phyloP scores from a whole-genome alignment of 345 rosid species.

The Eucalyptus regnans region DNA sequence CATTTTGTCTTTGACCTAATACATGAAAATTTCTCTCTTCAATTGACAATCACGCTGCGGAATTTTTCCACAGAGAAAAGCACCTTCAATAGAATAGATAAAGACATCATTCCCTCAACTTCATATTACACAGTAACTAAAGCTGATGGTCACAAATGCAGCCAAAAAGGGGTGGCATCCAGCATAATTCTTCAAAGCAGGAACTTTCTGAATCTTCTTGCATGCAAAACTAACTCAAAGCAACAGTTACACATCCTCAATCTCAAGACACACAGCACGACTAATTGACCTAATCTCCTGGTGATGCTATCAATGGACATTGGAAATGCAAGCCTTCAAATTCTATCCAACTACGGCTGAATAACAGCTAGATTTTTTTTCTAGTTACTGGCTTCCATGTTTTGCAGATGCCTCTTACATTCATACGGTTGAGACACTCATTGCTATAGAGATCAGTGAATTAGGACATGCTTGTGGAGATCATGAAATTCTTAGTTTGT shows the following conservation, averaged over 20 bases:
- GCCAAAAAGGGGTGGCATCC: neutral
- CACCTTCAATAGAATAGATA: neutral
- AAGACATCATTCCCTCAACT: neutral
- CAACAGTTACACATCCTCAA: too few species aligned
- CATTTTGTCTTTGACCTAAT: neutral
- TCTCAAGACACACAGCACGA: neutral
- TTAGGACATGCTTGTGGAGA: too few species aligned
- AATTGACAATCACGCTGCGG: neutral
- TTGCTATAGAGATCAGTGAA: too few species aligned
- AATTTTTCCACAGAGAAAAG: neutral
- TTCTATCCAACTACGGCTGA: too few species aligned
- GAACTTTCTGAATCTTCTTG: neutral
- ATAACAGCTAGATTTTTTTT: too few species aligned
- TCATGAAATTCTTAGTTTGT: too few species aligned
- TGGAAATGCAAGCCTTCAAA: neutral
- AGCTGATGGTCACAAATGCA: neutral
- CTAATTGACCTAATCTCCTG: neutral
- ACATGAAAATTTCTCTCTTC: neutral
- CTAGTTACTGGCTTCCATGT: accelerated
- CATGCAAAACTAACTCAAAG: neutral
- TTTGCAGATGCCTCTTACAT: too few species aligned
- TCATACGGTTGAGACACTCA: too few species aligned
- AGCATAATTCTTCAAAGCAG: neutral
- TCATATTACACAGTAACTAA: neutral
- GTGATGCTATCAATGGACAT: neutral